A percentile compares a stretch with the other conserved stretches of the same genome.
phyloP scores from a whole-genome alignment of 179 eudicot species.

The Beta macrorhiza region DNA sequence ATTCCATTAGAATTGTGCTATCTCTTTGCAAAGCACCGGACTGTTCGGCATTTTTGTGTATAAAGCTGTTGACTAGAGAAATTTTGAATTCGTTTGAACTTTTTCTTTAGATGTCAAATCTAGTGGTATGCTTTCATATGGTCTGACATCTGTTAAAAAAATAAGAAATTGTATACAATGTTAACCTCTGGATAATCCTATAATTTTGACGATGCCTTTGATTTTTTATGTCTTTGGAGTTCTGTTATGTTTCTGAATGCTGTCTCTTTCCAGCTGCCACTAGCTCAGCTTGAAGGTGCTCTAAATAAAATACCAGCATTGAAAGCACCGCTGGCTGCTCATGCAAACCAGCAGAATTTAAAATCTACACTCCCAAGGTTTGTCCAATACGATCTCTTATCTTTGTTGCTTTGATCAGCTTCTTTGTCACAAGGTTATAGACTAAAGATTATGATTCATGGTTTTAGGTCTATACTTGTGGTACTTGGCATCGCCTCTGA shows the following conservation, averaged over 20 bases:
- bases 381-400: conserved; percentile 1
- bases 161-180: not conserved
- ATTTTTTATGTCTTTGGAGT: not conserved
- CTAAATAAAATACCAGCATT: conserved; percentile 70
- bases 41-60: not conserved
- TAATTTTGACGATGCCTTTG: not conserved
- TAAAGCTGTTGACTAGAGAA: not conserved
- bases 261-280: conserved; percentile 57
- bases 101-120: not conserved
- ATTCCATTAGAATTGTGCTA: not conserved
- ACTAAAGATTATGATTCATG: conserved; percentile 1
- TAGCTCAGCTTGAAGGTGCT: conserved; percentile 87
- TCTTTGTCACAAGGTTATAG: not conserved
- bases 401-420: not conserved
- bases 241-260: not conserved
- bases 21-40: conserved; percentile 3
- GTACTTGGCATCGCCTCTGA: conserved; percentile 67
- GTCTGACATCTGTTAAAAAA: not conserved
- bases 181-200: not conserved
- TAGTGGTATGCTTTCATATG: not conserved
- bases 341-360: conserved; percentile 74
- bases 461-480: conserved; percentile 54
- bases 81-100: not conserved
- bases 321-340: conserved; percentile 62
- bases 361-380: conserved; percentile 84